phyloP scores from a whole-genome alignment of 805 yeast genomes.

The Metschnikowia hibisci region DNA sequence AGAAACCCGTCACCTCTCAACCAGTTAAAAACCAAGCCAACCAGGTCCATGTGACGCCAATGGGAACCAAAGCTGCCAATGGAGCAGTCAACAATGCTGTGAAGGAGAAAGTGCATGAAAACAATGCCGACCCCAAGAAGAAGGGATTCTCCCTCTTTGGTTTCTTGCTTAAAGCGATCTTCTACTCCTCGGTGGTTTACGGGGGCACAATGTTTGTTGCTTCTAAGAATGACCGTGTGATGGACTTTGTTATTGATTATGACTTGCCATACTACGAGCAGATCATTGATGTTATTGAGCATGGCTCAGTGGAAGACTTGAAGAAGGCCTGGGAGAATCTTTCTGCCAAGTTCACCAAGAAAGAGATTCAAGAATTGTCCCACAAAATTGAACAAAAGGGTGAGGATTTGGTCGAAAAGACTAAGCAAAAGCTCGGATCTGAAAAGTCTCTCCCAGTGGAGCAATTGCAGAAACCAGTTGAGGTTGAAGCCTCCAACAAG shows the following conservation, averaged over 20 bases:
- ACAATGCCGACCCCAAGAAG: conserved; percentile 16
- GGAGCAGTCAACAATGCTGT: conserved; percentile 11
- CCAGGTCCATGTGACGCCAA: conserved; percentile 2
- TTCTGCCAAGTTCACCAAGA: conserved; percentile 24
- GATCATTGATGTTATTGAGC: conserved; percentile 35
- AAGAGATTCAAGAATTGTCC: conserved; percentile 31
- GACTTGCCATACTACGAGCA: conserved; percentile 43
- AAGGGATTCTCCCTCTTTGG: conserved; percentile 31
- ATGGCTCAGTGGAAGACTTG: conserved; percentile 33
- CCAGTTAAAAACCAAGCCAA: conserved; percentile 14
- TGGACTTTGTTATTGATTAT: conserved; percentile 43
- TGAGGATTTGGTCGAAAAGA: conserved; percentile 33
- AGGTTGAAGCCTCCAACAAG: conserved; percentile 30
- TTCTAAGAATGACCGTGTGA: conserved; percentile 40
- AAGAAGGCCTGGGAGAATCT: conserved; percentile 19
- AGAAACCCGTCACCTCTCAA: conserved; percentile 17
- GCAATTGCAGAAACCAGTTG: conserved; percentile 41
- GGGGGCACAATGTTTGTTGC: conserved; percentile 40
- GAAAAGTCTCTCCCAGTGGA: conserved; percentile 31
- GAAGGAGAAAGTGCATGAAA: conserved; percentile 19
- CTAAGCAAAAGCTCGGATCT: conserved; percentile 29
- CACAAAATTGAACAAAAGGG: conserved; percentile 30
- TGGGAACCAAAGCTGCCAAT: conserved; percentile 3
- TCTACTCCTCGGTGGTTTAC: conserved; percentile 28
- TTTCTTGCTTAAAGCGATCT: conserved; percentile 28